phyloP scores from a whole-genome alignment of 2,329 filamentous ascomycete genomes.

The Didymellaceae sp. region DNA sequence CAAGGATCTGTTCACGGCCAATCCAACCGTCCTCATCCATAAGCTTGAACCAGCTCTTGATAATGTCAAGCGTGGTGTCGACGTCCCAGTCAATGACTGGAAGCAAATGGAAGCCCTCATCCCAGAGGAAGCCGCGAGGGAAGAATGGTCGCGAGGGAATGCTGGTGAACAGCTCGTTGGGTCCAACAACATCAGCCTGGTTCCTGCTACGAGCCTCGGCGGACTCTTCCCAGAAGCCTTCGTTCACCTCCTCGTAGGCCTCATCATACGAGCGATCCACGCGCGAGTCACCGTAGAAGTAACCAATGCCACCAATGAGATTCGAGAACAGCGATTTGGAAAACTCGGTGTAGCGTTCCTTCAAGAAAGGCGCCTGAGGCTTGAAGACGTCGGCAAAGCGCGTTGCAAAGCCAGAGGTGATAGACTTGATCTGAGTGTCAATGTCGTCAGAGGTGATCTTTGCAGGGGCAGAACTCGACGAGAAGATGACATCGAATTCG shows the following conservation, averaged over 20 bases:
- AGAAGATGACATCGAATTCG: conserved; percentile 91
- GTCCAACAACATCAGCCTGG: conserved; percentile 74
- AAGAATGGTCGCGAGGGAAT: conserved; percentile 96
- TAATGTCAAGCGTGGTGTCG: conserved; percentile 80
- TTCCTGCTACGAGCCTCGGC: conserved; percentile 76
- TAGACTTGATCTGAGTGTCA: conserved; percentile 70
- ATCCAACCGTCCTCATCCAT: conserved; percentile 99
- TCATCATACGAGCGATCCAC: conserved; percentile 90
- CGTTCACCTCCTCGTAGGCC: conserved; percentile 93
- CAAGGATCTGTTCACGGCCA: conserved; percentile 92
- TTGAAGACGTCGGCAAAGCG: conserved; percentile 76
- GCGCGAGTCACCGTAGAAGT: conserved; percentile 87
- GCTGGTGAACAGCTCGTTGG: conserved; percentile 87
- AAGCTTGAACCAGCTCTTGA: conserved; percentile 93
- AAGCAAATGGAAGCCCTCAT: conserved; percentile 94
- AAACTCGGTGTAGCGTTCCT: conserved; percentile 76
- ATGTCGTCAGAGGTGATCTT: conserved; percentile 67
- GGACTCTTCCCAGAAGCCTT: conserved; percentile 94
- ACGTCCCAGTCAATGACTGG: conserved; percentile 94
- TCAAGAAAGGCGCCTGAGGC: conserved; percentile 76
- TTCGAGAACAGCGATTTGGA: conserved; percentile 93
- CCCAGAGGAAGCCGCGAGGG: conserved; percentile 95
- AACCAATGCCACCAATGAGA: conserved; percentile 89
- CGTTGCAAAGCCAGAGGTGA: conserved; percentile 72
- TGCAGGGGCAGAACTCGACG: conserved; percentile 71